Evolutionary conservation across 2,329 filamentous ascomycete genomes (phyloP).

Genomic region (Stemphylium lycopersici): DNA sequence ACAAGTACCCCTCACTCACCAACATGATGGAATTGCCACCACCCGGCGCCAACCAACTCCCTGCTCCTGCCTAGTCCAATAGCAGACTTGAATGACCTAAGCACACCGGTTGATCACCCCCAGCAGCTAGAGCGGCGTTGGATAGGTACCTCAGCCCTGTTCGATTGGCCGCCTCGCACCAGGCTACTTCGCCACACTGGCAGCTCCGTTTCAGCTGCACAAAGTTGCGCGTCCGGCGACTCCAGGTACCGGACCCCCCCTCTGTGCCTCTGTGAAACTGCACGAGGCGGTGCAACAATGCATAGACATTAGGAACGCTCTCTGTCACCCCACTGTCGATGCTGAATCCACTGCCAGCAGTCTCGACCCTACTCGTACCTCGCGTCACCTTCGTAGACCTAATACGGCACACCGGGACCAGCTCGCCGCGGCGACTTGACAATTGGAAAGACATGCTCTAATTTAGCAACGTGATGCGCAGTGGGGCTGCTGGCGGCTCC

Average conservation of each 20-base stretch:
- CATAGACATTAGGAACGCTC: not conserved
- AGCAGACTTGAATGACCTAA: not conserved
- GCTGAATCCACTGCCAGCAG: not conserved
- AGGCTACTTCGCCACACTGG: conserved; percentile 20
- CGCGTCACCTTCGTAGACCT: not conserved
- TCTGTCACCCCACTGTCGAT: not conserved
- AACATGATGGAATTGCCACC: not conserved
- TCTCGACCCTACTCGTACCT: not conserved
- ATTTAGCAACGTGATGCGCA: conserved; percentile 25
- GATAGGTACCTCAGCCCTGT: conserved; percentile 1
- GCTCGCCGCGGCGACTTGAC: conserved; percentile 11
- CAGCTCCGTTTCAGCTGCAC: conserved; percentile 18
- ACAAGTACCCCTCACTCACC: not conserved
- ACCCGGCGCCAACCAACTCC: not conserved
- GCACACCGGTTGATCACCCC: not conserved
- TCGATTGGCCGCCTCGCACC: conserved; percentile 16
- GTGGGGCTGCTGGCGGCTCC: conserved; percentile 18
- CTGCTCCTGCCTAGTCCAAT: not conserved
- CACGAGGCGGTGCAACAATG: conserved; percentile 11
- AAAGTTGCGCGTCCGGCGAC: conserved; percentile 4
- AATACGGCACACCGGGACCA: conserved; percentile 5
- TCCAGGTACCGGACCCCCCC: conserved; percentile 15
- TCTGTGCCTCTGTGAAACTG: no score
- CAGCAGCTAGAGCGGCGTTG: conserved; percentile 1
- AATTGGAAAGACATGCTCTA: conserved; percentile 12